phyloP scores from a whole-genome alignment of 164 flowering plant genomes.

The Buxus sempervirens region DNA sequence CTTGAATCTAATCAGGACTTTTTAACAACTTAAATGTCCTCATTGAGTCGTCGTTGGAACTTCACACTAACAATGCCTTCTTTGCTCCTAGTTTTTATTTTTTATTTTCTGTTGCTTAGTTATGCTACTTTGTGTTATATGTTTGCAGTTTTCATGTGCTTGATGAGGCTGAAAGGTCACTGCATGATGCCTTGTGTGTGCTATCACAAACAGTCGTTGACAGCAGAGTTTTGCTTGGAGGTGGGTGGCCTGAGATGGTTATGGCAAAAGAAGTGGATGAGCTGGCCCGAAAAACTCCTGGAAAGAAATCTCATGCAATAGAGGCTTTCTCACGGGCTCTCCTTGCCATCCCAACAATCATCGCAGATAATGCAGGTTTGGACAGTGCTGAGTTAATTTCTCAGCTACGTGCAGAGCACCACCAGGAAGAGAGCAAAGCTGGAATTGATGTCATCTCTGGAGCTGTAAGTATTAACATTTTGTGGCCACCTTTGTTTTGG shows the following conservation, averaged over 20 bases:
- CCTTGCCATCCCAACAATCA: conserved; percentile 78
- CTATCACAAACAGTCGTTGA: conserved; percentile 93
- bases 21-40: no score
- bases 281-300: conserved; percentile 88
- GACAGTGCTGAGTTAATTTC: conserved; percentile 96
- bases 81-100: no score
- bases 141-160: conserved; percentile 79
- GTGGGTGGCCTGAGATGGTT: conserved; percentile 99
- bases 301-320: conserved; percentile 93
- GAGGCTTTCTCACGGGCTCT: conserved; percentile 95
- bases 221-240: conserved; percentile 89
- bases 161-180: conserved; percentile 96
- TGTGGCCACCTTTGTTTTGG: neutral
- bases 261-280: conserved; percentile 97
- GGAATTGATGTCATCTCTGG: conserved; percentile 97
- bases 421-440: conserved; percentile 66
- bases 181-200: conserved; percentile 97
- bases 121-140: neutral
- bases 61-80: neutral
- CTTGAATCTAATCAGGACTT: no score
- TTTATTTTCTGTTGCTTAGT: neutral
- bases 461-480: conserved; percentile 50
- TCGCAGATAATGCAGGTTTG: conserved; percentile 97
- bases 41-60: neutral
- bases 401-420: conserved; percentile 97